Percentiles rank a stretch among this genome's conserved stretches.
These are phyloP conservation scores for Pyrenula massariospora DNA, from an alignment of 495 filamentous ascomycete species.

Conservation along the genomic window DNA sequence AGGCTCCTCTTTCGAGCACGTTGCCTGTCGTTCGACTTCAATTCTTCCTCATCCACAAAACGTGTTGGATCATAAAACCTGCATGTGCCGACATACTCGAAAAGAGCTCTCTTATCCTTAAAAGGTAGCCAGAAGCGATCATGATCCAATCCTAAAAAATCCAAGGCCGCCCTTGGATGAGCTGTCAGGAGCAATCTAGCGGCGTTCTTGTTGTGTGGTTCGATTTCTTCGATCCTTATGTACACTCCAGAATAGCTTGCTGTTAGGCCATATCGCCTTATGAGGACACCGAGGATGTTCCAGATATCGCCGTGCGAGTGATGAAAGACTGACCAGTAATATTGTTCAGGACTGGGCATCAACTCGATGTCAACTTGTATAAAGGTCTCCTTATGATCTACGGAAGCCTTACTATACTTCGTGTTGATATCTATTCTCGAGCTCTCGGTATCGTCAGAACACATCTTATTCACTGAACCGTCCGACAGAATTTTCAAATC, in stretches of 20 bases:
- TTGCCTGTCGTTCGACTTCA: slow-evolving; percentile 16
- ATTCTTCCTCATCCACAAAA: not conserved
- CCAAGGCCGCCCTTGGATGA: slow-evolving; percentile 36
- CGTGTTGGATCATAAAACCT: slow-evolving; percentile 31
- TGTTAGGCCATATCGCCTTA: slow-evolving; percentile 50
- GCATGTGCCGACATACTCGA: slow-evolving; percentile 37
- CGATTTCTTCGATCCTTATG: slow-evolving; percentile 51
- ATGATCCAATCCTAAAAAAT: slow-evolving; percentile 45
- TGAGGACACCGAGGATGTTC: slow-evolving; percentile 50
- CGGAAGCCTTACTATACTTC: not conserved
- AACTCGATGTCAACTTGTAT: slow-evolving; percentile 56
- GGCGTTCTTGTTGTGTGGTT: slow-evolving; percentile 38
- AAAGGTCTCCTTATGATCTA: slow-evolving; percentile 13
- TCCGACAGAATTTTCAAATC: not conserved
- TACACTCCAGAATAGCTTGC: slow-evolving; percentile 46
- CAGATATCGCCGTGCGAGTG: slow-evolving; percentile 53
- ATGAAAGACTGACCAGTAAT: slow-evolving; percentile 51
- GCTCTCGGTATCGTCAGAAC: not conserved
- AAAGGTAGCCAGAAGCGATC: slow-evolving; percentile 33
- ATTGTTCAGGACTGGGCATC: slow-evolving; percentile 24
- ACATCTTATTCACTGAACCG: no score
- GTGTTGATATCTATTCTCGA: not conserved
- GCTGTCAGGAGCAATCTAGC: slow-evolving; percentile 43
- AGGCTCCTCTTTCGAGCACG: slow-evolving; percentile 10
- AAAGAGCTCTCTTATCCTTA: slow-evolving; percentile 37